Evolutionary conservation across 345 rosid genomes (phyloP).

Genomic region (Eucalyptus sp.): DNA sequence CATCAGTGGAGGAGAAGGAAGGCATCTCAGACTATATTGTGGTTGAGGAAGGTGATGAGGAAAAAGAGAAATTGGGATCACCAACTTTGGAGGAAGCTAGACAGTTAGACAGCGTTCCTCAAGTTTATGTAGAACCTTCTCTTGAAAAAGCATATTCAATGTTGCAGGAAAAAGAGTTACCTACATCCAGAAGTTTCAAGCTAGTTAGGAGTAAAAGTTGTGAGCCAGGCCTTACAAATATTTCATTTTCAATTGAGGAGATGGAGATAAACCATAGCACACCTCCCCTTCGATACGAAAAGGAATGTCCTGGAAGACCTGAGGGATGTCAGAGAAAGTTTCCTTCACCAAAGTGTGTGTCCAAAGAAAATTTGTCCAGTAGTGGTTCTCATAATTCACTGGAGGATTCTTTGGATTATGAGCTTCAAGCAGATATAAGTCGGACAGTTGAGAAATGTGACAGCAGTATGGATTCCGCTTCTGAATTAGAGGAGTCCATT

Average conservation of each 20-base stretch:
- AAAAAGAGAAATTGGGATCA: no score
- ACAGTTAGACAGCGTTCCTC: background rate
- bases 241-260: no score
- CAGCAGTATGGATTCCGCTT: background rate
- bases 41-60: constrained; percentile 11
- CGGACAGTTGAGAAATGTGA: background rate
- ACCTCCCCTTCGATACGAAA: no score
- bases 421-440: constrained; percentile 4
- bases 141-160: no score
- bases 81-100: no score
- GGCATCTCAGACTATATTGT: constrained; percentile 2
- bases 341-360: background rate
- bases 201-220: no score
- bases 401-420: constrained; percentile 12
- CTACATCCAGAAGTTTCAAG: no score
- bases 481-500: constrained; percentile 2
- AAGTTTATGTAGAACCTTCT: no score
- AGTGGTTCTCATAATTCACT: constrained; percentile 20
- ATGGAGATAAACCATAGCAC: no score
- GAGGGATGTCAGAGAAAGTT: no score
- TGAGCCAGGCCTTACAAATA: no score
- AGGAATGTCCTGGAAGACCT: no score
- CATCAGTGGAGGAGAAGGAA: constrained; percentile 2
- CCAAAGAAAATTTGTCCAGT: constrained; percentile 10
- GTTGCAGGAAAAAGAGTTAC: background rate